phyloP scores from a whole-genome alignment of 176 grass and related monocot genomes.

The Oryza nivara region DNA sequence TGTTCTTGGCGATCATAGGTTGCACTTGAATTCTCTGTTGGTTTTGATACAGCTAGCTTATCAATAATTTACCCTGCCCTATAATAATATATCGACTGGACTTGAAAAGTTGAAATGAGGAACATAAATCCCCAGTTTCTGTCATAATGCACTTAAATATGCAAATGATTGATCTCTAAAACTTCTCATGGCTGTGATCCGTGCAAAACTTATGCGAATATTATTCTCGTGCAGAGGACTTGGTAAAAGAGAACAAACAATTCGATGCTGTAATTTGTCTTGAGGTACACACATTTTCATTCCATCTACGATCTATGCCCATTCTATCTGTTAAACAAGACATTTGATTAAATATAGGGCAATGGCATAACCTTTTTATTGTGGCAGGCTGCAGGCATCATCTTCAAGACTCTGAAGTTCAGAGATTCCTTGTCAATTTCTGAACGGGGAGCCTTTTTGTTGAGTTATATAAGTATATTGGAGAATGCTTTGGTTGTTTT shows the following conservation, averaged over 20 bases:
- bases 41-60: not conserved
- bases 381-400: not conserved
- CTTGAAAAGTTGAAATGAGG: not conserved
- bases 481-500: not conserved
- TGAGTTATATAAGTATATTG: not conserved
- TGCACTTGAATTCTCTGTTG: not conserved
- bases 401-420: no score
- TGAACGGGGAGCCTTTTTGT: not conserved
- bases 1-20: not conserved
- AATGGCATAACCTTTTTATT: not conserved
- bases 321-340: not conserved
- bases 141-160: not conserved
- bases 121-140: not conserved
- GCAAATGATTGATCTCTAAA: not conserved
- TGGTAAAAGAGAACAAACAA: constrained; percentile 80
- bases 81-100: not conserved
- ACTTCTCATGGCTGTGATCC: constrained; percentile 30
- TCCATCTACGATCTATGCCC: not conserved
- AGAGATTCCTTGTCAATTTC: not conserved
- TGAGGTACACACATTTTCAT: constrained; percentile 60
- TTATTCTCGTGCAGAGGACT: constrained; percentile 72
- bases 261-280: constrained; percentile 96
- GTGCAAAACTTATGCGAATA: constrained; percentile 40
- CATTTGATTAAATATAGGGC: not conserved
- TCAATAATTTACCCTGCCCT: not conserved